Base-by-base conservation (phyloP, 306 rosid genomes). In the Cucurbita maxima region DNA sequence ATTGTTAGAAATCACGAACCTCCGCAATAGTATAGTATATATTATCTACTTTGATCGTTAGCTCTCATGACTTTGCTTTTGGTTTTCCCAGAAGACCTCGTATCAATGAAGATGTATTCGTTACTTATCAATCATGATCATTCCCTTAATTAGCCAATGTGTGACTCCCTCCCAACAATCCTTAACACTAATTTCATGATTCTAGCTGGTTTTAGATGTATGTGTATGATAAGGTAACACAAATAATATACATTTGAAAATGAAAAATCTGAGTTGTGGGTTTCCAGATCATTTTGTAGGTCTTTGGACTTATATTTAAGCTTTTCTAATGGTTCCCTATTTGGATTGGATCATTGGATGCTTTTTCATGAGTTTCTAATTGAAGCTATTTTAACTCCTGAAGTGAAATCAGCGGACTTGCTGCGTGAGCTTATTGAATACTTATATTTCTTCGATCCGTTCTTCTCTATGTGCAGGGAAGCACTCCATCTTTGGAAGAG, bases 401-500 rank as follows among this genome's bases (percentile, higher is more conserved):
- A n/a, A 66, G 18, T 3, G 7, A 18, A 18, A 16, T 43, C 20
- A 7, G 30, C 20, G 18, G 18, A 58, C 10, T 20, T 50, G 16
- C 30, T 36, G 8, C 13, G 34, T 6, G 51, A 12, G 47, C 58
- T 72, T 71, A 45, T 55, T 51, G 34, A 75, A 55, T 58, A 18
- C 81, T 75, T 58, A 61, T 68, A 44, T 47, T 69, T 70, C 66
- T 75, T 64, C 22, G 25, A 61, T 56, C 45, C 47, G 41, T 73
- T 52, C 55, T 55, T 83, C 82, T 86, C 70, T 71, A 54, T 74
- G 7, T 80, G 68, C 90, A 94, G 97, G 99, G 76, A 94, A 94
- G 40, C 99, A 94, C 83, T 88, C 99, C 74, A 89, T 94, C 79
- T 94, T 94, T 74, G 99, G 97, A 79, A 85, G 99, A 83, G 89